Evolutionary conservation across 345 rosid genomes (phyloP).

Genomic region (Anastatica hierochuntica): DNA sequence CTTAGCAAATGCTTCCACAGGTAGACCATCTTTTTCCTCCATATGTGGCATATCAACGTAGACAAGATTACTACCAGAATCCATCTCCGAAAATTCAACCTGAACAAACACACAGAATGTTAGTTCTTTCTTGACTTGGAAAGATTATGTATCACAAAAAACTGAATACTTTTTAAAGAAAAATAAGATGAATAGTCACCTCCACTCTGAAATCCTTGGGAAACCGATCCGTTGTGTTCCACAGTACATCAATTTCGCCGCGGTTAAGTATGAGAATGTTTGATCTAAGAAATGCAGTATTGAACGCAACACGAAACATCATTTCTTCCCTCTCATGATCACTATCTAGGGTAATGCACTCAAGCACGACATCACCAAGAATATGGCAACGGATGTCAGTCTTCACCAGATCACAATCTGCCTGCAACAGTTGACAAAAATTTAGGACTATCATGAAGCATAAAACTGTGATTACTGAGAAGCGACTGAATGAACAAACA

Average conservation of each 20-base stretch:
- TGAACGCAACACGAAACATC: conserved; percentile 72
- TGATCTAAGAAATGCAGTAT: conserved; percentile 65
- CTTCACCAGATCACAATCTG: conserved; percentile 49
- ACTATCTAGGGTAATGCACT: conserved; percentile 51
- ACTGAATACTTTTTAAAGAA: neutral
- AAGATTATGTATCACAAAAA: no score
- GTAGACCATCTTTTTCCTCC: conserved; percentile 56
- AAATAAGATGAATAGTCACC: conserved; percentile 29
- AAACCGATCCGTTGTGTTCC: conserved; percentile 54
- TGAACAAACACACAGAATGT: conserved; percentile 30
- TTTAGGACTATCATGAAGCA: conserved; percentile 13
- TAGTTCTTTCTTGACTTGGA: conserved; percentile 6
- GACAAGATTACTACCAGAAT: conserved; percentile 32
- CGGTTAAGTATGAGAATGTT: conserved; percentile 52
- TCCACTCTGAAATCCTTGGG: conserved; percentile 65
- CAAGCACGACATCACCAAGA: conserved; percentile 75
- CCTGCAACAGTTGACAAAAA: conserved; percentile 45
- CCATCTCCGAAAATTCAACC: conserved; percentile 72
- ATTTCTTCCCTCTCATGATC: conserved; percentile 54
- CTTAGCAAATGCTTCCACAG: conserved; percentile 60
- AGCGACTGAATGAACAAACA: no score
- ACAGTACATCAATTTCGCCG: conserved; percentile 56
- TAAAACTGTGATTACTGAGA: neutral
- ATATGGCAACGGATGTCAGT: conserved; percentile 61
- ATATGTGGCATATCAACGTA: conserved; percentile 39